These are phyloP conservation scores for Ganoderma sp. DNA, from an alignment of 1,284 basidiomycete genomes.

Conservation along the genomic window DNA sequence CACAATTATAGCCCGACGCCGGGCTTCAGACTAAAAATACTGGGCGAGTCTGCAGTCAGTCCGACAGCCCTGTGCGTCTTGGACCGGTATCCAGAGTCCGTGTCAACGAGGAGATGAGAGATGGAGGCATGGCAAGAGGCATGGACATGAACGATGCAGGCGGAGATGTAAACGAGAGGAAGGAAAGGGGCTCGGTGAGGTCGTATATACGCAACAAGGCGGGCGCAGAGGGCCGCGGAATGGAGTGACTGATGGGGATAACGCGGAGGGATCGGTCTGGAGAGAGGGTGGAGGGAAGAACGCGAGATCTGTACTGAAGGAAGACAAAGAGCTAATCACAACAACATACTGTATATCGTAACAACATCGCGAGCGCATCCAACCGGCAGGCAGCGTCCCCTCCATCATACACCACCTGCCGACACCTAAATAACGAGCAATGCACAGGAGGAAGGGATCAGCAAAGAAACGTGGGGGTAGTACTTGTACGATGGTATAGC, in stretches of 20 bases:
- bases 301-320: background rate
- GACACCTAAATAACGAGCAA: slow-evolving; percentile 5
- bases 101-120: slow-evolving; percentile 1
- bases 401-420: slow-evolving; percentile 9
- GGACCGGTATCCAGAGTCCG: background rate
- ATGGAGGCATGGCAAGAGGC: background rate
- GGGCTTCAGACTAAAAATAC: slow-evolving; percentile 7
- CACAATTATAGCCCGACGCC: slow-evolving; percentile 6
- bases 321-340: slow-evolving; percentile 16
- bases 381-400: slow-evolving; percentile 11
- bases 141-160: slow-evolving; percentile 5
- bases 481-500: slow-evolving; percentile 27
- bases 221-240: background rate
- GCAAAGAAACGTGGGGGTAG: slow-evolving; percentile 18
- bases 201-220: slow-evolving; percentile 1
- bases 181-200: background rate
- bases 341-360: slow-evolving; percentile 28
- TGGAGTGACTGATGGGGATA: background rate
- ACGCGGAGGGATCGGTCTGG: background rate
- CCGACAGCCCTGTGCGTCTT: background rate
- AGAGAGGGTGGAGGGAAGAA: background rate
- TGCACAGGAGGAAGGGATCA: slow-evolving; percentile 4
- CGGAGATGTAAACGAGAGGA: background rate
- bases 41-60: slow-evolving; percentile 4
- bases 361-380: slow-evolving; percentile 25